Conservation (phyloP, 805 yeast genomes). For the Maudiozyma saulgeensis region DNA sequence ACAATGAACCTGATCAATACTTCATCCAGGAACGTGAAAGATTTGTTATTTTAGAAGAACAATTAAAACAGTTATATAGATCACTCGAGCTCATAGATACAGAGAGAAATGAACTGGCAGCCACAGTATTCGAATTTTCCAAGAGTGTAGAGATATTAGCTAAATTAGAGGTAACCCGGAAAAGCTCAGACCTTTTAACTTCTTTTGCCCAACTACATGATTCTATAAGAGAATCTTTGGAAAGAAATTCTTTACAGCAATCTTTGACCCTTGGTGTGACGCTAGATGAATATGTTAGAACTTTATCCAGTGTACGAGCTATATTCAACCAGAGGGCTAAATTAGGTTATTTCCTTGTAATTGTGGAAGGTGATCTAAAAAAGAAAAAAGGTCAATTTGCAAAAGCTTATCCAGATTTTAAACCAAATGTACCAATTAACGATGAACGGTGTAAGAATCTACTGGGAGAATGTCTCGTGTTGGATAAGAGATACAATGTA, state of each 20-base stretch:
- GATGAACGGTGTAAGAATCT: conserved; percentile 49
- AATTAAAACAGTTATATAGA: conserved; percentile 56
- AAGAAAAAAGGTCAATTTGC: conserved; percentile 41
- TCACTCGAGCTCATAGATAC: conserved; percentile 64
- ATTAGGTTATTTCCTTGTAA: conserved; percentile 36
- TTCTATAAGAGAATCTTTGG: conserved; percentile 62
- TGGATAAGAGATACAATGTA: conserved; percentile 43
- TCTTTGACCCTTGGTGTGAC: conserved; percentile 78
- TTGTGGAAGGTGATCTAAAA: conserved; percentile 39
- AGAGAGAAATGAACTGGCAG: conserved; percentile 66
- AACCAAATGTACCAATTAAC: conserved; percentile 35
- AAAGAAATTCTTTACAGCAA: conserved; percentile 75
- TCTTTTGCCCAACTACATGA: conserved; percentile 66
- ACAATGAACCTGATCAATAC: conserved; percentile 70
- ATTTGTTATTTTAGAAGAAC: conserved; percentile 62
- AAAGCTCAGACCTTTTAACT: conserved; percentile 50
- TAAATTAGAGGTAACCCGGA: conserved; percentile 63
- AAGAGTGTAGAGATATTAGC: conserved; percentile 49
- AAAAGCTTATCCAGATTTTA: conserved; percentile 35
- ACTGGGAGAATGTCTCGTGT: conserved; percentile 48
- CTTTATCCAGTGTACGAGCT: conserved; percentile 62
- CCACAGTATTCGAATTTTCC: conserved; percentile 60
- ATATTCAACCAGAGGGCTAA: conserved; percentile 69
- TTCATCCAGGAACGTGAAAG: conserved; percentile 61
- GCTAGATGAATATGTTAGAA: conserved; percentile 75